Evolutionary conservation across 1,284 basidiomycete species (phyloP), one percentile per base, ranked within the genome.

Genomic region (Ganoderma lingzhi): DNA sequence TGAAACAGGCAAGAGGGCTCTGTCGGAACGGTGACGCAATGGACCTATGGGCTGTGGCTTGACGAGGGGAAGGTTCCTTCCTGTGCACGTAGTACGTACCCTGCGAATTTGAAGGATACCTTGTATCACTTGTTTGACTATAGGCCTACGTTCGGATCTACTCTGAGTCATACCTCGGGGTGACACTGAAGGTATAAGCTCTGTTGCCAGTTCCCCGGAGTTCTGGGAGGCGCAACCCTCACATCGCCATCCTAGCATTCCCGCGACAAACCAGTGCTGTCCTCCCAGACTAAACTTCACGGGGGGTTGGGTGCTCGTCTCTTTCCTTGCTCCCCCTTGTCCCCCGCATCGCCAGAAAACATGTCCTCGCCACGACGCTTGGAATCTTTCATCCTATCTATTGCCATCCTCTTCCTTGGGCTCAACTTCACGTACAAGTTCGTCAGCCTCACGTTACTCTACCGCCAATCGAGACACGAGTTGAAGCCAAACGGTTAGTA

Each of bases 351-450:
- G 56, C 39, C 39, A 8, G 23, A 23, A 10, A 61, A 30, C 23
- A 53, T 58, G 55, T 41, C 55, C 66, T 65, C 63, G 17, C 62
- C 65, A n/a, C 30, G 58, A 53, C 51, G 62, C 2, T 35, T 61
- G 45, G 65, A 67, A 30, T 64, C 66, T 10, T 42, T 51, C 42
- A 41, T 62, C 23, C 44, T 64, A 2, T 17, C 45, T 10, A 23
- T 32, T 5, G 55, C 58, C 39, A 64, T 62, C n/a, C 35, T 48
- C 2, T 60, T 66, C 17, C 66, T 73, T 14, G 42, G 61, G 14
- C 19, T 63, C 9, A 73, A 73, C 60, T 63, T 73, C 62, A 51
- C 53, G 15, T 69, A 69, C 68, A 73, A 73, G 60, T 28, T 70
- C 8, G 42, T 69, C 53, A 71, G 62, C 37, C 61, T 72, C 6